Evolutionary conservation across 805 yeast genomes (phyloP).

Genomic region (Kuraishia molischiana): DNA sequence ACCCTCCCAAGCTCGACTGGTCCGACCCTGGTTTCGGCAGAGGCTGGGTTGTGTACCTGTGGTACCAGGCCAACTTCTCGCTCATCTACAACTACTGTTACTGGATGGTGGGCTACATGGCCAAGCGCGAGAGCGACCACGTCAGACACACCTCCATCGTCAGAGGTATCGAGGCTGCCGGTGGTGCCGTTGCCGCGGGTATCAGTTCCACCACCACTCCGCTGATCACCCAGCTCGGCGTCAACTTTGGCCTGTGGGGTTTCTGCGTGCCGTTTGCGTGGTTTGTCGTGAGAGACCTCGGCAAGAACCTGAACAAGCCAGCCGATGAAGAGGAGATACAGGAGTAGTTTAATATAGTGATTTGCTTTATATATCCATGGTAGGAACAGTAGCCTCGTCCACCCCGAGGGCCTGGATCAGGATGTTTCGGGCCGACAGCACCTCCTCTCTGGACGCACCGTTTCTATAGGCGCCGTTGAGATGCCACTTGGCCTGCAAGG

Average conservation of each 20-base stretch:
- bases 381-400: neutral
- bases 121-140: neutral
- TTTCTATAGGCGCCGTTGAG: neutral
- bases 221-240: neutral
- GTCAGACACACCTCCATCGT: neutral
- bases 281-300: neutral
- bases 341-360: neutral
- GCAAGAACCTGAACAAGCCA: neutral
- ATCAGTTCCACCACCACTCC: neutral
- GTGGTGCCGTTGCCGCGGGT: neutral
- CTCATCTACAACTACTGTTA: neutral
- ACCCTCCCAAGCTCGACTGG: neutral
- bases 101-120: neutral
- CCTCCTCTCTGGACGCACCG: neutral
- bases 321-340: neutral
- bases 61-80: neutral
- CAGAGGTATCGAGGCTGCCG: neutral
- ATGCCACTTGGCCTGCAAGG: neutral
- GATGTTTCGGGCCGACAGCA: neutral
- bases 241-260: neutral
- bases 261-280: neutral
- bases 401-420: neutral
- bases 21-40: neutral
- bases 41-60: neutral
- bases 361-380: neutral